Evolutionary conservation across 2,329 filamentous ascomycete species (phyloP), one percentile per base, ranked within the genome.

Genomic region (Corinectria fuckeliana): DNA sequence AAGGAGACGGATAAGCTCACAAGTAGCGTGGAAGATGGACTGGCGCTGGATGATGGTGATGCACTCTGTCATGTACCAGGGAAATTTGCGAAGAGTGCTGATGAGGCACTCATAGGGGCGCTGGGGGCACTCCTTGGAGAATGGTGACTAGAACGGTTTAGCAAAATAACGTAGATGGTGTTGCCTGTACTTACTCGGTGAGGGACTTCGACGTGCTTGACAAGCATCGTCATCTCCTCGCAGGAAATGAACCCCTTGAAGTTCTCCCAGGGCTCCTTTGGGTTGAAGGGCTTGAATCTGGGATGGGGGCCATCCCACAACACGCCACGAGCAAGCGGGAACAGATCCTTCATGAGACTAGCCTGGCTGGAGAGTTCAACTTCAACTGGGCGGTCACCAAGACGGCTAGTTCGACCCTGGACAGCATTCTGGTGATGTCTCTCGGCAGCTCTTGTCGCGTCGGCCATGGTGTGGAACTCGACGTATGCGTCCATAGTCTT

Each of bases 101-200:
- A 90, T 87, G 67, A 90, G 77, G 69, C 82, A 87, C 75, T 90
- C 88, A 56, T 84, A 89, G 2, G 86, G 83, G 13, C 88, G 82
- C 74, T 90, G 86, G 0, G 86, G 85, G 64, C 85, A 88, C 23
- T 86, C 80, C 56, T 79, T 81, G 8, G 84, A 82, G 69, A 85
- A 89, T 0, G 84, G 83, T 11, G 85, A 86, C 85, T 88, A 50
- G 4, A 14, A 47, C 1, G 5, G 13, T 44, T 64, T 18, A 63
- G 66, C 41, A 16, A 26, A 5, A 28, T 30, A 20, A 14, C 20
- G 25, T 11, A 28, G 7, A 7, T 16, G 26, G 18, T 16, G 11
- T 28, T 39, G 16, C 4, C 8, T n/a, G 16, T 18, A 82, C 85
- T 77, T 77, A 88, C 87, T n/a, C 86, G 82, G 57, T 84, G 79